Evolutionary conservation across 148 eudicot genomes (phyloP), one percentile per base, ranked within the genome.

Genomic region (Heliamphora exappendiculata): DNA sequence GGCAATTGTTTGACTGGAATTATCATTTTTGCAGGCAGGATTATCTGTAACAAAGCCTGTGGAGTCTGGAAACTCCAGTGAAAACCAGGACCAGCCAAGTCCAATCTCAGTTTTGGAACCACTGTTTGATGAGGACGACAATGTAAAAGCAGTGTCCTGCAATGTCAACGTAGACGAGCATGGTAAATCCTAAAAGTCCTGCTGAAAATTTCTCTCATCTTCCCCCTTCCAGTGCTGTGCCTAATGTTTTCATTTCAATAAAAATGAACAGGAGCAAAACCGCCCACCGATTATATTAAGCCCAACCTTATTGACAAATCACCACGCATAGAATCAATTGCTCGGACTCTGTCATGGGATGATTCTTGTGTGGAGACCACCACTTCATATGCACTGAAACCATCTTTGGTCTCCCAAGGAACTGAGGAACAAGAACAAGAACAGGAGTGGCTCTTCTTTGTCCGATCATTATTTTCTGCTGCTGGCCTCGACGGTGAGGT

Each of bases 251-350:
- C 58, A n/a, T 53, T 66, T 75, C 20, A 58, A 49, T 39, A 71
- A 57, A 75, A 67, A 24, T 19, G 75, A 83, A 81, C 86, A 89
- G 99, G 97, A 72, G 74, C 66, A 51, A 85, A 73, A 67, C 41
- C 78, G 65, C 65, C 84, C 57, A 74, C 44, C 24, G 54, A 84
- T 65, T 74, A 82, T 47, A 70, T 86, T 68, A 81, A 77, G 77
- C 89, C 88, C 54, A 91, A 91, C 82, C 85, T 93, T 85, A 91
- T 95, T 24, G 98, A 90, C 81, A 95, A 95, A 82, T 95, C 99
- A 42, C 98, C 99, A 10, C 94, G 93, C 20, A 95, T 95, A 62
- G 99, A 92, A 82, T 95, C 98, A 54, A 88, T 95, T 69, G 85
- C 99, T 44, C 88, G 99, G 29, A 93, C 93, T 69, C 84, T 95